Evolutionary conservation across 768 basidiomycete genomes (phyloP), one percentile per base, ranked within the genome.

Genomic region (Strobilomyces echinocephalus): DNA sequence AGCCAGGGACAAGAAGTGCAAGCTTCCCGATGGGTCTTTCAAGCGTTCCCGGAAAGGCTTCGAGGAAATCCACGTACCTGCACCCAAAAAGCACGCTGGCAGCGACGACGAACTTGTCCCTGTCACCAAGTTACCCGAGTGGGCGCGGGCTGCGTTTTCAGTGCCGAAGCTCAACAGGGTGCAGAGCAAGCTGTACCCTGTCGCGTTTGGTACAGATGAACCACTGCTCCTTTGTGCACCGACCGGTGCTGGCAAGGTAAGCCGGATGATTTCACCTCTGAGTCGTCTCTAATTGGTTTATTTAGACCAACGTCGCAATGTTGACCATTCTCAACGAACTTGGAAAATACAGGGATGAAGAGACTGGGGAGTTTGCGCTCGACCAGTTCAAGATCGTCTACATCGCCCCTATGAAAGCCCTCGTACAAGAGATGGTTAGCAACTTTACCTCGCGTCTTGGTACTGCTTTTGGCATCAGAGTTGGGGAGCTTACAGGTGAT

Each of bases 381-480:
- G 86, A 90, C 56, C 75, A 88, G 0, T 97, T 98, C 82, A 99
- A 99, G 73, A 88, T 97, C 50, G 84, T 99, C 60, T 99, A 98
- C 68, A 84, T 99, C 48, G 95, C 97, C 0, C 97, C 95, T 4
- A 99, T 99, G 97, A 99, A 99, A 70, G 97, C 95, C 4, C 81
- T 99, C 53, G 95, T 99, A 0, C 95, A 98, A 66, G 97, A 99
- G 71, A 94, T 95, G 87, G 97, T 98, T 54, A 91, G 92, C 59
- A 95, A 95, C 68, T 99, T 99, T 65, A 79, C 79, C 33, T 74
- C 81, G 8, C 87, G 95, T 5, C 83, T 99, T 8, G 52, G 57
- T 42, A 69, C 69, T 1, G 69, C 75, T 0, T 85, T 77, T 63
- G 89, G 87, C 40, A 79, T 99, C 72, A 87, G 83, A 55, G 89